phyloP scores from a whole-genome alignment of 164 flowering plant species.

The Nymphaea colorata region DNA sequence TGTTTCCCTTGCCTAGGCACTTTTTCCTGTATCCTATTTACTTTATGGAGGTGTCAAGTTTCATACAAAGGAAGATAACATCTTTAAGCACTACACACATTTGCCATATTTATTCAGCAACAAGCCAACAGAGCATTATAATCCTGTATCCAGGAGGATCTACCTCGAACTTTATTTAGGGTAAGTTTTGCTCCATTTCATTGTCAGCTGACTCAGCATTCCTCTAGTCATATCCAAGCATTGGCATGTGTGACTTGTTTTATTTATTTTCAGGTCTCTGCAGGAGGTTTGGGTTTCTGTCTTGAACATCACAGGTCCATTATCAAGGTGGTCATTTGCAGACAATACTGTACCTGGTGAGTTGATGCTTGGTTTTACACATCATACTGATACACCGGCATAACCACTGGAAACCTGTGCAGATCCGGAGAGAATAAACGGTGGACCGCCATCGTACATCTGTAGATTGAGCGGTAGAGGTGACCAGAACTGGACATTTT shows the following conservation, averaged over 20 bases:
- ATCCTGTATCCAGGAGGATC: constrained; percentile 46
- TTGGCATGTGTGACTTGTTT: neutral
- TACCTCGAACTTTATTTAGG: constrained; percentile 70
- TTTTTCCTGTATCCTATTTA: constrained; percentile 61
- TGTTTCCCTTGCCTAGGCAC: constrained; percentile 41
- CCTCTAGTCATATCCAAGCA: neutral
- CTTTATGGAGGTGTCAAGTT: constrained; percentile 70
- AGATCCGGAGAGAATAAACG: constrained; percentile 53
- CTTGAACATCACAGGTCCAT: constrained; percentile 87
- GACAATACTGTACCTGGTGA: constrained; percentile 62
- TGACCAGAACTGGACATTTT: constrained; percentile 73
- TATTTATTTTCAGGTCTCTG: constrained; percentile 42
- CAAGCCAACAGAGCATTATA: constrained; percentile 23
- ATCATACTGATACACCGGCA: neutral
- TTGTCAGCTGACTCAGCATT: neutral
- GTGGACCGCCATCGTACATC: constrained; percentile 83
- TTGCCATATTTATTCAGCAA: constrained; percentile 45
- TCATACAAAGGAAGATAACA: constrained; percentile 40
- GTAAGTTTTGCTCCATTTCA: constrained; percentile 25
- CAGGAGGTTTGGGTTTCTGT: constrained; percentile 93
- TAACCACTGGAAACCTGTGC: constrained; percentile 7
- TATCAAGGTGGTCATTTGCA: constrained; percentile 90
- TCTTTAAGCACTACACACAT: constrained; percentile 31
- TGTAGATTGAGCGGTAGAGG: constrained; percentile 73
- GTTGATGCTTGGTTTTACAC: neutral